Conservation (phyloP, 495 filamentous ascomycete genomes). For the Hyaloscypha finlandica region DNA sequence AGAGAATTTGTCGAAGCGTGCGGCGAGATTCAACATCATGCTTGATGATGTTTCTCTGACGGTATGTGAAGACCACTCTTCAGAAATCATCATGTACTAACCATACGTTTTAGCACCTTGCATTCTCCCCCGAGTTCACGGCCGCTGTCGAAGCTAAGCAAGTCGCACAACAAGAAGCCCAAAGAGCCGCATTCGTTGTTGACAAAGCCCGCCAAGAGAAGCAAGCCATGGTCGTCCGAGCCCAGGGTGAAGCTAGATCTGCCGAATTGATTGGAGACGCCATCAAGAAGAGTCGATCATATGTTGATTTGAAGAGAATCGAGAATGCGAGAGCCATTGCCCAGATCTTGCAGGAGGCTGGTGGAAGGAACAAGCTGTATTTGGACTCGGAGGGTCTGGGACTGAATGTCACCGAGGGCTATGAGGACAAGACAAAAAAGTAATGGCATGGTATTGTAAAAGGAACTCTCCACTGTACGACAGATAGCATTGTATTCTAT, state of each 20-base stretch:
- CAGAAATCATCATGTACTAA: slow-evolving; percentile 25
- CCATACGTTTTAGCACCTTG: slow-evolving; percentile 69
- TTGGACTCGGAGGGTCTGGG: slow-evolving; percentile 88
- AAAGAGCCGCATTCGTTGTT: slow-evolving; percentile 94
- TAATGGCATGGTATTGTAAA: slow-evolving; percentile 29
- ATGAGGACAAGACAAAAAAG: slow-evolving; percentile 36
- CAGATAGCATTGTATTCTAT: slow-evolving; percentile 33
- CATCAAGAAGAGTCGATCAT: slow-evolving; percentile 97
- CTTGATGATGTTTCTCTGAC: slow-evolving; percentile 97
- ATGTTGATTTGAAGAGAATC: slow-evolving; percentile 95
- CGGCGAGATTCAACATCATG: slow-evolving; percentile 94
- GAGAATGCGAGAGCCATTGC: slow-evolving; percentile 94
- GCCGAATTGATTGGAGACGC: slow-evolving; percentile 98
- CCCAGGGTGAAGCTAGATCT: slow-evolving; percentile 98
- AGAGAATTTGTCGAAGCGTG: slow-evolving; percentile 87
- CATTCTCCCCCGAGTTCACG: slow-evolving; percentile 99
- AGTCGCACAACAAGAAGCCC: slow-evolving; percentile 97
- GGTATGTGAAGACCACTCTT: slow-evolving; percentile 51
- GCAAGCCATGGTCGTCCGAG: slow-evolving; percentile 96
- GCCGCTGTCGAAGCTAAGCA: slow-evolving; percentile 99
- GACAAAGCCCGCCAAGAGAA: slow-evolving; percentile 99
- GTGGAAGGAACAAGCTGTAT: slow-evolving; percentile 91
- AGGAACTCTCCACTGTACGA: slow-evolving; percentile 36
- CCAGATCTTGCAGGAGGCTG: slow-evolving; percentile 74
- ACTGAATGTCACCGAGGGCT: slow-evolving; percentile 66